These are phyloP conservation scores for Camellia oleifera DNA, from an alignment of 179 eudicot genomes.

Conservation along the genomic window DNA sequence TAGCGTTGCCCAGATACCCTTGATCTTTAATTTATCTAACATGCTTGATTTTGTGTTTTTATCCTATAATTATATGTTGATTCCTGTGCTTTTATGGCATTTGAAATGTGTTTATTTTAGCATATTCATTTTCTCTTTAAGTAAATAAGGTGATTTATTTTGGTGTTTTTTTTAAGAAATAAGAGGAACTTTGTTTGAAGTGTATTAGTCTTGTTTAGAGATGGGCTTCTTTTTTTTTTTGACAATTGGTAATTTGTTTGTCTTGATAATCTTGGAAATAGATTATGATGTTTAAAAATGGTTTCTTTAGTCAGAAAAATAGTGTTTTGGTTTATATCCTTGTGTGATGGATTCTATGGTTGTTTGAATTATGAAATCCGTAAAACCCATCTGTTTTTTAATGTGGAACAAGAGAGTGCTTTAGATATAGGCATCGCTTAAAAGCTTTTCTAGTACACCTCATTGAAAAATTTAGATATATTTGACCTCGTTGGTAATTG, in stretches of 20 bases:
- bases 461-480: neutral
- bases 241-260: neutral
- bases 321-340: neutral
- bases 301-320: neutral
- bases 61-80: neutral
- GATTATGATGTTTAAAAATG: neutral
- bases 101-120: neutral
- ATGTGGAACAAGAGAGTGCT: too few species aligned
- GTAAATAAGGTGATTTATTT: neutral
- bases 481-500: conserved; percentile 2
- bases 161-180: neutral
- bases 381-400: neutral
- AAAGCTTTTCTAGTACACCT: neutral
- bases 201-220: neutral
- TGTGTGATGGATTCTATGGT: neutral
- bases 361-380: neutral
- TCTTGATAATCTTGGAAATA: neutral
- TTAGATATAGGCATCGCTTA: neutral
- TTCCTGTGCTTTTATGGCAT: neutral
- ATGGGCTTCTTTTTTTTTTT: neutral
- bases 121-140: neutral
- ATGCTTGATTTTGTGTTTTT: too few species aligned
- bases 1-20: too few species aligned
- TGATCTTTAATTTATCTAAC: too few species aligned
- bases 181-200: neutral